A percentile compares a stretch with the other conserved stretches of the same genome.
Conservation (phyloP, 371 early-diverging fungal genomes). For the Batkoa obscura region DNA sequence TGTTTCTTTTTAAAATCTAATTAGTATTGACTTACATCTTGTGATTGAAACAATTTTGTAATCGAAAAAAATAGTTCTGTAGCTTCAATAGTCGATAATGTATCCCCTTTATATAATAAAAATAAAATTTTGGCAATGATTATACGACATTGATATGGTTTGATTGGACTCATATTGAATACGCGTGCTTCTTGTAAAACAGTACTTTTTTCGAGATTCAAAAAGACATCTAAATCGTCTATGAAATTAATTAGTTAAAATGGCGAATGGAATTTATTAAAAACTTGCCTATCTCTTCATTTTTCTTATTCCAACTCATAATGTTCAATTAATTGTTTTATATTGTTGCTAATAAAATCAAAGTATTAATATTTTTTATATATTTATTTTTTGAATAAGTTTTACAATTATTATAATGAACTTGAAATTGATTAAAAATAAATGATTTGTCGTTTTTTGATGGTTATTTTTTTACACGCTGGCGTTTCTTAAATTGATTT, state of each 20-base stretch:
- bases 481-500: too few species aligned
- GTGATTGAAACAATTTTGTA: slow-evolving; percentile 91
- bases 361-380: too few species aligned
- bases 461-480: too few species aligned
- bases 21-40: slow-evolving; percentile 47
- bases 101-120: slow-evolving; percentile 74
- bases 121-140: slow-evolving; percentile 85
- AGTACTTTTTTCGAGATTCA: slow-evolving; percentile 66
- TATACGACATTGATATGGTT: slow-evolving; percentile 78
- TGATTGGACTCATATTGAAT: slow-evolving; percentile 94
- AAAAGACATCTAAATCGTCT: slow-evolving; percentile 3
- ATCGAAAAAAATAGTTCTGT: slow-evolving; percentile 94
- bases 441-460: too few species aligned
- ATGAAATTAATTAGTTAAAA: not conserved
- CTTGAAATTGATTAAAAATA: too few species aligned
- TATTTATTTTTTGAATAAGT: too few species aligned
- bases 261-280: not conserved
- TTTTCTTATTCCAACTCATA: slow-evolving; percentile 7
- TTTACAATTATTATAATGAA: too few species aligned
- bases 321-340: too few species aligned
- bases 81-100: slow-evolving; percentile 77
- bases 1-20: not conserved
- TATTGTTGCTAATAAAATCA: too few species aligned
- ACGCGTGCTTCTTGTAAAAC: slow-evolving; percentile 92
- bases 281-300: slow-evolving; percentile 1